A percentile compares a stretch with the other conserved stretches of the same genome.
phyloP scores from a whole-genome alignment of 106 monocot genomes.

The Apostasia shenzhenica region DNA sequence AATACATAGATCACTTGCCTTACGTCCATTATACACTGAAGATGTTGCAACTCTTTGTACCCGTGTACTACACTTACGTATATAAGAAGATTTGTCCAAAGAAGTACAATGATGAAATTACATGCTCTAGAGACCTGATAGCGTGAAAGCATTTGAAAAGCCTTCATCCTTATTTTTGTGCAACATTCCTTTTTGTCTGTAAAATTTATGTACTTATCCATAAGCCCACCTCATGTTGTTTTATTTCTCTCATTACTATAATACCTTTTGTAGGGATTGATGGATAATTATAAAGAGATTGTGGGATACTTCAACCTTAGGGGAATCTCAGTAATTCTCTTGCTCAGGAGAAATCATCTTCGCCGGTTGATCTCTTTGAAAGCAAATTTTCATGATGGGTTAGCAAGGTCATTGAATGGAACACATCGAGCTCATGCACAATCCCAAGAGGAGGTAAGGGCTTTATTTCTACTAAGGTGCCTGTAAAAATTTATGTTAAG shows the following conservation, averaged over 20 bases:
- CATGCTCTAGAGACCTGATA: too few species aligned
- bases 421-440: conserved; percentile 77
- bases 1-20: too few species aligned
- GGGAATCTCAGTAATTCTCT: conserved; percentile 55
- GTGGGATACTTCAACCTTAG: conserved; percentile 56
- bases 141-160: too few species aligned
- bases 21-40: too few species aligned
- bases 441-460: conserved; percentile 45
- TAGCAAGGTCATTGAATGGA: conserved; percentile 54
- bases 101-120: too few species aligned
- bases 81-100: too few species aligned
- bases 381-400: conserved; percentile 55
- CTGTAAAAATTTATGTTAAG: background rate
- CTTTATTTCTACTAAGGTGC: background rate
- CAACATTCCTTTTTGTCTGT: too few species aligned
- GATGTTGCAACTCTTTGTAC: too few species aligned
- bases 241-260: background rate
- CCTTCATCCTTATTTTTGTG: too few species aligned
- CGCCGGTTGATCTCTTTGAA: conserved; percentile 42
- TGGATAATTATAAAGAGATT: conserved; percentile 42
- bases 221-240: background rate
- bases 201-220: background rate
- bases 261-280: conserved; percentile 40
- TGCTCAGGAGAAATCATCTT: conserved; percentile 62
- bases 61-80: too few species aligned